Evolutionary conservation across 192 early-diverging fungal species (phyloP).

Genomic region (Coemansia sp.): DNA sequence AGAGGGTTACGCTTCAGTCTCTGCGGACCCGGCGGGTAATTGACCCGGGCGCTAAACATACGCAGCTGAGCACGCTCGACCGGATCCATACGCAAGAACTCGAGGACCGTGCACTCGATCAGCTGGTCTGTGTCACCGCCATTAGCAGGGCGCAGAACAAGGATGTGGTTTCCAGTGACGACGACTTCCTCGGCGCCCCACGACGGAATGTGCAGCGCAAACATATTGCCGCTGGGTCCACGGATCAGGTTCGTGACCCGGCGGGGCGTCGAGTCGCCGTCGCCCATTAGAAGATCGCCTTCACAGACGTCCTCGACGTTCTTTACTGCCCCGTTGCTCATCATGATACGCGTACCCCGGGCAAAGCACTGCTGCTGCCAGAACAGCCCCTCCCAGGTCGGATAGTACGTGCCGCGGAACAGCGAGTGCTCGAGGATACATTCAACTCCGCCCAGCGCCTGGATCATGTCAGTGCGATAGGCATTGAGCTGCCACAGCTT

Average conservation of each 20-base stretch:
- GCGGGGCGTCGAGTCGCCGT: constrained; percentile 45
- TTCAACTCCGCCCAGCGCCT: constrained; percentile 97
- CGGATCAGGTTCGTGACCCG: constrained; percentile 28
- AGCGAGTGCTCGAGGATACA: constrained; percentile 98
- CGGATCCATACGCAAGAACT: constrained; percentile 3
- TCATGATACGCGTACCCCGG: constrained; percentile 37
- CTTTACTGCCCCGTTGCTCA: constrained; percentile 37
- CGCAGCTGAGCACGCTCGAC: neutral
- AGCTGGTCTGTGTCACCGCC: too few relatives aligned
- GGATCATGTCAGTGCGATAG: constrained; percentile 99
- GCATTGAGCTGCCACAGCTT: constrained; percentile 93
- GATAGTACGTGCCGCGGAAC: constrained; percentile 97
- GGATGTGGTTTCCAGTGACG: constrained; percentile 35
- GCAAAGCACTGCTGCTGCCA: constrained; percentile 76
- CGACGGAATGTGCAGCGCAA: constrained; percentile 9
- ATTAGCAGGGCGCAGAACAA: constrained; percentile 8
- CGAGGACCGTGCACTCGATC: constrained; percentile 9
- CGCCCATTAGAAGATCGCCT: constrained; percentile 48
- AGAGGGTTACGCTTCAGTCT: constrained; percentile 9
- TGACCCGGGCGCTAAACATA: constrained; percentile 15
- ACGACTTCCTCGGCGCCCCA: constrained; percentile 8
- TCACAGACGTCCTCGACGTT: constrained; percentile 40
- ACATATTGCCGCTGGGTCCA: constrained; percentile 26
- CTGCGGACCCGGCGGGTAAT: neutral
- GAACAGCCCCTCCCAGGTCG: constrained; percentile 98